Base-by-base conservation (phyloP, 2,329 filamentous ascomycete genomes). In the Diaporthe ilicicola region DNA sequence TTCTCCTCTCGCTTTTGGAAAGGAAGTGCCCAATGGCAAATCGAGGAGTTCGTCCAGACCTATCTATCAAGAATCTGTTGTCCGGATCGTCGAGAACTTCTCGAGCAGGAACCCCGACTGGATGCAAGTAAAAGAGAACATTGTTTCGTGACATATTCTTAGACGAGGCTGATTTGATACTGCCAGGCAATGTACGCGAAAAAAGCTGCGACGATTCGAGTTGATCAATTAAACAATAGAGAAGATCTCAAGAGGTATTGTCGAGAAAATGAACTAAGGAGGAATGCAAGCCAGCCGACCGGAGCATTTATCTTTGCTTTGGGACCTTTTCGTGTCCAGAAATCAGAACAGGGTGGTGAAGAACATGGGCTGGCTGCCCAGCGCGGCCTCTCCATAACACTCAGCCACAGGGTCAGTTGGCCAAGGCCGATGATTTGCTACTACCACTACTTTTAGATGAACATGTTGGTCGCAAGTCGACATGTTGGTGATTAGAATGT, bases 21-120 rank as follows among this genome's bases (percentile, higher is more conserved):
- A 10, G 13, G 34, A 39, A 42, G n/a, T 67, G 22, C 4, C 65
- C 48, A 15, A 67, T 67, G 39, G 53, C 50, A 51, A 67, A 27
- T 27, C 53, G 29, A 46, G 42, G 15, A 4, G 3, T 2, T 27
- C 19, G 51, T 0, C 9, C 9, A 37, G 29, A n/a, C 3, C 29
- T 19, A 13, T 55, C 51, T 17, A 55, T 2, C 51, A 55, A 24
- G 32, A 6, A 55, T 22, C 3, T 4, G n/a, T 55, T 55, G 0
- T 55, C 32, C 1, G 53, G 53, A 17, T 55, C 53, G 1, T 55
- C 22, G 0, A 55, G 10, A 7, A 55, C 53, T 1, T 37, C 53
- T 22, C 15, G 5, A 13, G 53, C 32, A 22, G 3, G 29, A 1
- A 22, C 9, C 8, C 19, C 22, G 3, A 50, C 10, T 17, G 51